These are phyloP conservation scores for Exophiala calicioides DNA, from an alignment of 2,329 filamentous ascomycete genomes.

Conservation along the genomic window DNA sequence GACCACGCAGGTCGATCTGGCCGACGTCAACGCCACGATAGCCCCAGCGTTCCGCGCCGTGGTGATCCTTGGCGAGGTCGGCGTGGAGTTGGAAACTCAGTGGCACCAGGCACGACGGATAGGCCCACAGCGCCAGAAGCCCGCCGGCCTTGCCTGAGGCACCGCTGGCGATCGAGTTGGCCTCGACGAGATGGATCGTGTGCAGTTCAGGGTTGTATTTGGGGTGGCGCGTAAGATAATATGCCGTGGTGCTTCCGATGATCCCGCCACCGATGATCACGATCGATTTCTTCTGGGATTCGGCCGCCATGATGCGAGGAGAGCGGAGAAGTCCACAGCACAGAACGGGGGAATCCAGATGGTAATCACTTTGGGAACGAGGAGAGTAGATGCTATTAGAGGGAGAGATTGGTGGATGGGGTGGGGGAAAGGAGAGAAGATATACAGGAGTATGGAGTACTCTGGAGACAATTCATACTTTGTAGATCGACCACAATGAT, in stretches of 20 bases:
- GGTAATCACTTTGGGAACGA: too few species aligned
- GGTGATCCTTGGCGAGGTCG: slow-evolving; percentile 80
- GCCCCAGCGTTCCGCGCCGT: slow-evolving; percentile 78
- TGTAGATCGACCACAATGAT: too few species aligned
- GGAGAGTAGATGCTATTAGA: too few species aligned
- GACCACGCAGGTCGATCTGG: slow-evolving; percentile 56
- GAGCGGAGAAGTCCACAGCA: too few species aligned
- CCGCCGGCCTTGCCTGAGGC: slow-evolving; percentile 95
- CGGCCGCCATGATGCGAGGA: slow-evolving; percentile 11
- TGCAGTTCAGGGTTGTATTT: slow-evolving; percentile 74
- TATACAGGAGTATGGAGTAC: too few species aligned
- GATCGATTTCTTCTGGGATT: slow-evolving; percentile 30
- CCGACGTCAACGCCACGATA: slow-evolving; percentile 80
- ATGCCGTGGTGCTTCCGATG: slow-evolving; percentile 87
- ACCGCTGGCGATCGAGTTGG: slow-evolving; percentile 79
- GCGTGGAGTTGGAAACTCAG: slow-evolving; percentile 81
- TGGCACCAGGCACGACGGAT: slow-evolving; percentile 79
- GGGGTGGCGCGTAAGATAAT: slow-evolving; percentile 84
- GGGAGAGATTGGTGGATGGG: too few species aligned
- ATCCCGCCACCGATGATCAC: slow-evolving; percentile 72
- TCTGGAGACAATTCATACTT: too few species aligned
- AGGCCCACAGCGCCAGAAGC: slow-evolving; percentile 86
- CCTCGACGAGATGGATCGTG: slow-evolving; percentile 83
- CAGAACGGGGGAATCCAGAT: too few species aligned
- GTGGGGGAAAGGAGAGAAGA: too few species aligned